Conservation (phyloP, 495 filamentous ascomycete genomes). For the Tuber borchii region DNA sequence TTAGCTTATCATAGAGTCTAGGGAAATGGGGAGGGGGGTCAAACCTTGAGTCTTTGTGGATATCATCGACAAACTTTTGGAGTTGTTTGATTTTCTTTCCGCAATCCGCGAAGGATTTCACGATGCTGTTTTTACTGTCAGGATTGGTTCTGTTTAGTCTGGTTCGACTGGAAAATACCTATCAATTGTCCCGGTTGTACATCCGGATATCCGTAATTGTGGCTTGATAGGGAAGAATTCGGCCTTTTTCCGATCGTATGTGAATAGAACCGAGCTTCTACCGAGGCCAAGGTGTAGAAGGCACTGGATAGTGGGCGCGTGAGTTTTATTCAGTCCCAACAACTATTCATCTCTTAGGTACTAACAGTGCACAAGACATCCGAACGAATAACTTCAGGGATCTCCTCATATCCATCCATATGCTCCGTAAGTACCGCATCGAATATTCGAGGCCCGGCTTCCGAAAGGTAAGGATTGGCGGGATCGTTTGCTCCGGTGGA, state of each 20-base stretch:
- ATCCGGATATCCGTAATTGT: constrained; percentile 61
- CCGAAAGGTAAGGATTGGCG: constrained; percentile 62
- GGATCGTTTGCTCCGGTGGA: constrained; percentile 44
- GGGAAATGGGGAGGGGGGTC: not conserved
- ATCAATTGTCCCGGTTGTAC: constrained; percentile 55
- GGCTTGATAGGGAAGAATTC: constrained; percentile 55
- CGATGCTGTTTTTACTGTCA: constrained; percentile 42
- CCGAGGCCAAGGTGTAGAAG: constrained; percentile 71
- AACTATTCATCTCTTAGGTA: constrained; percentile 21
- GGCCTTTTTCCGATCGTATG: constrained; percentile 54
- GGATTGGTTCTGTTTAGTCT: constrained; percentile 22
- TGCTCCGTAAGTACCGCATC: constrained; percentile 56
- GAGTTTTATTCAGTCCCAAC: constrained; percentile 36
- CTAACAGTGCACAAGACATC: constrained; percentile 38
- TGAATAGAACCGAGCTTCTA: constrained; percentile 71
- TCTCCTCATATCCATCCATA: constrained; percentile 9
- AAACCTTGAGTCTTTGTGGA: constrained; percentile 38
- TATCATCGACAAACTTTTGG: constrained; percentile 50
- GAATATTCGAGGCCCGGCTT: constrained; percentile 65
- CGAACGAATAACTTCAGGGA: constrained; percentile 28
- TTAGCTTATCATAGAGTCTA: not conserved
- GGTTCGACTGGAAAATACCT: constrained; percentile 18
- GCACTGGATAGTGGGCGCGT: constrained; percentile 48
- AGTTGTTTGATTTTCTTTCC: constrained; percentile 55
- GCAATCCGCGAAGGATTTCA: constrained; percentile 53